A percentile compares a stretch with the other conserved stretches of the same genome.
These are phyloP conservation scores for Amylostereum chailletii DNA, from an alignment of 1,284 basidiomycete species.

Conservation along the genomic window DNA sequence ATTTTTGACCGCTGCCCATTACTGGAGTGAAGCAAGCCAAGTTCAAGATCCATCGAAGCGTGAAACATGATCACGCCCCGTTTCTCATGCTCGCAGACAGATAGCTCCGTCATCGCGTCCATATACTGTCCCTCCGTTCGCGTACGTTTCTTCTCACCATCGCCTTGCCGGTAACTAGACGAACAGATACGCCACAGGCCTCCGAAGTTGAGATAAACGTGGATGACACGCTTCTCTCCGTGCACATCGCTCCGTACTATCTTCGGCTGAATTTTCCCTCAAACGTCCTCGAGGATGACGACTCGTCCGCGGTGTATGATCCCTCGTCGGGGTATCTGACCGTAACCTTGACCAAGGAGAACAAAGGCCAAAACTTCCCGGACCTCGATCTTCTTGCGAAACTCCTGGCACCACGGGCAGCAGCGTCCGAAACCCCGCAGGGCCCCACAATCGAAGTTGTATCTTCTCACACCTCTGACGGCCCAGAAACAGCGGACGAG, in stretches of 20 bases:
- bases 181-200: conserved; percentile 22
- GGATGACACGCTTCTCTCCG: conserved; percentile 58
- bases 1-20: too few species aligned
- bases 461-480: conserved; percentile 23
- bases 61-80: conserved; percentile 68
- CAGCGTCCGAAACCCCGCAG: conserved; percentile 18
- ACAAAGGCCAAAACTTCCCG: conserved; percentile 54
- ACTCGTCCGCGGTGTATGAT: conserved; percentile 64
- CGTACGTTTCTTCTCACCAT: conserved; percentile 34
- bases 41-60: background rate
- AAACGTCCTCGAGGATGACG: conserved; percentile 52
- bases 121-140: conserved; percentile 73
- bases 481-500: conserved; percentile 20
- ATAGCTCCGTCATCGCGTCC: conserved; percentile 44
- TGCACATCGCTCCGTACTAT: conserved; percentile 76
- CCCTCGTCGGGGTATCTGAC: conserved; percentile 63
- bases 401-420: conserved; percentile 56
- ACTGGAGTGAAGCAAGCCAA: too few species aligned
- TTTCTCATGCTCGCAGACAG: conserved; percentile 69
- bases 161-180: conserved; percentile 4
- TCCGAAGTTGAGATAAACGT: conserved; percentile 72
- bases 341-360: conserved; percentile 60
- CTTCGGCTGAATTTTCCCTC: conserved; percentile 62
- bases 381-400: conserved; percentile 72
- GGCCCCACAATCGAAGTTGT: conserved; percentile 61